A percentile compares a stretch with the other conserved stretches of the same genome.
These are phyloP conservation scores for Teratosphaeria viscida DNA, from an alignment of 2,329 filamentous ascomycete genomes.

Conservation along the genomic window DNA sequence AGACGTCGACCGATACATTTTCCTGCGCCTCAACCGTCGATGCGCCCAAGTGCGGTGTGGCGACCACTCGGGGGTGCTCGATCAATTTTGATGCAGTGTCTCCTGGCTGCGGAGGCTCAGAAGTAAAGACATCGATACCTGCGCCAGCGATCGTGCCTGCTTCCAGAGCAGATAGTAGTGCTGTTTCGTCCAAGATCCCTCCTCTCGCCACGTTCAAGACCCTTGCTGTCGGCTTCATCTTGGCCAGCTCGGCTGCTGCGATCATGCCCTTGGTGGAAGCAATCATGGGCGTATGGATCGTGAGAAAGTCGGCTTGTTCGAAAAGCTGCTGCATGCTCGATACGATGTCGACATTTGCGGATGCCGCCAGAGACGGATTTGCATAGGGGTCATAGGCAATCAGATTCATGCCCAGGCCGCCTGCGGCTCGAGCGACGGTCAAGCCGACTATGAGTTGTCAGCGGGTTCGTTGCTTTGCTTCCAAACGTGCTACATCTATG, in stretches of 20 bases:
- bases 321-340: slow-evolving; percentile 41
- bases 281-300: slow-evolving; percentile 70
- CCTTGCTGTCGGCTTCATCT: slow-evolving; percentile 63
- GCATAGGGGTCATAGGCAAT: slow-evolving; percentile 69
- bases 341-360: slow-evolving; percentile 48
- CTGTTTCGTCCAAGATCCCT: slow-evolving; percentile 68
- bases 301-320: slow-evolving; percentile 61
- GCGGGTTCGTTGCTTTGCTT: neutral
- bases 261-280: slow-evolving; percentile 68
- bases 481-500: neutral
- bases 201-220: slow-evolving; percentile 72
- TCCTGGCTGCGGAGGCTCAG: slow-evolving; percentile 54
- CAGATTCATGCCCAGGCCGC: slow-evolving; percentile 66
- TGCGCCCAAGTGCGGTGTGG: slow-evolving; percentile 70
- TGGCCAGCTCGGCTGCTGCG: slow-evolving; percentile 51
- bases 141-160: slow-evolving; percentile 64
- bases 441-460: slow-evolving; percentile 49
- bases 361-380: slow-evolving; percentile 57
- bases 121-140: slow-evolving; percentile 69
- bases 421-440: slow-evolving; percentile 68
- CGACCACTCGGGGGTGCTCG: slow-evolving; percentile 60
- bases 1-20: slow-evolving; percentile 59
- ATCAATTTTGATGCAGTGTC: slow-evolving; percentile 54
- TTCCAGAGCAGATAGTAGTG: slow-evolving; percentile 59
- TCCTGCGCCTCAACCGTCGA: slow-evolving; percentile 76